Conservation (phyloP, 2,329 filamentous ascomycete genomes). For the Ascochyta koolunga region DNA sequence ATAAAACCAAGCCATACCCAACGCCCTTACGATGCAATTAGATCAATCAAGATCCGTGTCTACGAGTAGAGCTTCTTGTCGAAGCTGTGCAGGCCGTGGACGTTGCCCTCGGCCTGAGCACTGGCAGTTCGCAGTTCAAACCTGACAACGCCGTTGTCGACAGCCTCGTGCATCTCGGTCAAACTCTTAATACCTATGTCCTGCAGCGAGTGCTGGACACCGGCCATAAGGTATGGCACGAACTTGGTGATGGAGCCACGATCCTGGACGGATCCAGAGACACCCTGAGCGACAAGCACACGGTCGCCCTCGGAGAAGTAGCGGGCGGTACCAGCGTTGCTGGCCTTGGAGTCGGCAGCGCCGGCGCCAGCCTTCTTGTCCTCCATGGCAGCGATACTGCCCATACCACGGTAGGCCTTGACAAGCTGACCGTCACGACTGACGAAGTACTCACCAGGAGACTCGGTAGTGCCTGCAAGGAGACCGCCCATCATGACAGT, state of each 20-base stretch:
- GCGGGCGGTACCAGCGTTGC: slow-evolving; percentile 92
- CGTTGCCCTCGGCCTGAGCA: slow-evolving; percentile 94
- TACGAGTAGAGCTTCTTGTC: slow-evolving; percentile 99
- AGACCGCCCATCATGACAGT: slow-evolving; percentile 99
- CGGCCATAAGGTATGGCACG: slow-evolving; percentile 91
- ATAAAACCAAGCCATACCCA: slow-evolving; percentile 28
- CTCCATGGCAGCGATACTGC: slow-evolving; percentile 98
- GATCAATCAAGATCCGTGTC: slow-evolving; percentile 5
- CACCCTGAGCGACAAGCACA: slow-evolving; percentile 94
- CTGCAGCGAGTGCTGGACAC: slow-evolving; percentile 96
- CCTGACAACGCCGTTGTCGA: slow-evolving; percentile 75
- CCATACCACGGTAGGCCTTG: slow-evolving; percentile 99
- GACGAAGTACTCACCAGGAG: slow-evolving; percentile 94
- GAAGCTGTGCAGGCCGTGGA: slow-evolving; percentile 95
- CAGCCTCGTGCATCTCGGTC: slow-evolving; percentile 74
- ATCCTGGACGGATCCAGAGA: slow-evolving; percentile 84
- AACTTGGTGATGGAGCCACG: slow-evolving; percentile 91
- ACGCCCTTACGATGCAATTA: slow-evolving; percentile 39
- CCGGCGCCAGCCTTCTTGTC: slow-evolving; percentile 91
- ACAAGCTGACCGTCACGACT: slow-evolving; percentile 96
- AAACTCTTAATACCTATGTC: slow-evolving; percentile 89
- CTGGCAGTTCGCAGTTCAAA: slow-evolving; percentile 95
- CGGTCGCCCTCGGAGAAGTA: slow-evolving; percentile 98
- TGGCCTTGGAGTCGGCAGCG: slow-evolving; percentile 70
- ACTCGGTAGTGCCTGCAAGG: slow-evolving; percentile 95